phyloP scores from a whole-genome alignment of 164 flowering plant genomes.

The Akebia trifoliata region DNA sequence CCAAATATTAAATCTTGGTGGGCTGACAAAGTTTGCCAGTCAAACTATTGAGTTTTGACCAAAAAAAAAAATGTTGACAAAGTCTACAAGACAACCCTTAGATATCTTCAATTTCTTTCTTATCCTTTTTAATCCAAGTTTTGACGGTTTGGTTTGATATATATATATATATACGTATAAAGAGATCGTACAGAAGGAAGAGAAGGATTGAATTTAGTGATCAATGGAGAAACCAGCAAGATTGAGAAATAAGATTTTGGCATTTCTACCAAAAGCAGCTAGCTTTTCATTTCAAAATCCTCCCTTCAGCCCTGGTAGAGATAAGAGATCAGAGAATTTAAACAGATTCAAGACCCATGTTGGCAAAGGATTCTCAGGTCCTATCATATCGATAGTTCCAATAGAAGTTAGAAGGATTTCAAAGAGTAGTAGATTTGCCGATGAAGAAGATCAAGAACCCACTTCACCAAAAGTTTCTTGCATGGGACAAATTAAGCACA shows the following conservation, averaged over 20 bases:
- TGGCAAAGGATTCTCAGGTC: conserved; percentile 54
- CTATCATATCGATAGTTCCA: conserved; percentile 46
- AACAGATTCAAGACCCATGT: conserved; percentile 18
- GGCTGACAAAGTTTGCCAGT: not conserved
- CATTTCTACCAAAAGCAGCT: conserved; percentile 46
- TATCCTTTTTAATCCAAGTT: too few relatives aligned
- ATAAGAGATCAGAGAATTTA: conserved; percentile 15
- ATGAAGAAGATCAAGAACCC: conserved; percentile 56
- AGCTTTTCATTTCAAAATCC: conserved; percentile 34
- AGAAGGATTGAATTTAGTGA: not conserved
- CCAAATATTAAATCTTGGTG: conserved; percentile 12
- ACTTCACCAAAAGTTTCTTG: conserved; percentile 88
- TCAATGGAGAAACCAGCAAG: conserved; percentile 44
- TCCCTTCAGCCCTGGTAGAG: conserved; percentile 52
- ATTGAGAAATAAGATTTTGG: conserved; percentile 35
- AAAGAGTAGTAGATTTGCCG: conserved; percentile 21
- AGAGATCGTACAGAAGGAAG: not conserved
- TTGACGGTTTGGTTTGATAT: too few relatives aligned
- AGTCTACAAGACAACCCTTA: too few relatives aligned
- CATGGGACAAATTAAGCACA: conserved; percentile 80
- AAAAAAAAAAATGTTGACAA: too few relatives aligned
- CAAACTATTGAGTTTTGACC: too few relatives aligned
- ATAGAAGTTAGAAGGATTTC: conserved; percentile 45
- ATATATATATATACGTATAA: not conserved
- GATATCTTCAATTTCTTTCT: too few relatives aligned